phyloP scores from a whole-genome alignment of 345 rosid species.

The Lumnitzera racemosa region DNA sequence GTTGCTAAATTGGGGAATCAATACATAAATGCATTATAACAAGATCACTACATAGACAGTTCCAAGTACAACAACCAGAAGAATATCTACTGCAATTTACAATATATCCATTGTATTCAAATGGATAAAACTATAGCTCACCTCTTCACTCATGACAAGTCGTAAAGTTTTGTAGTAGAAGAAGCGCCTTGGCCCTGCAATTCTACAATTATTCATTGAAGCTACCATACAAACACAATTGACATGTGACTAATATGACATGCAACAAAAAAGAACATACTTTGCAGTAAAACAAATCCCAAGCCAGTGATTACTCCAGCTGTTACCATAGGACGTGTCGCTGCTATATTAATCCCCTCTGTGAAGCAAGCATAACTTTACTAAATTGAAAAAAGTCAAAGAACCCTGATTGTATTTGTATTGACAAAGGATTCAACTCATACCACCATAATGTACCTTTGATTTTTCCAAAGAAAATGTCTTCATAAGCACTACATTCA shows the following conservation, averaged over 20 bases:
- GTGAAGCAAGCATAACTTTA: conserved; percentile 11
- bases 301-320: conserved; percentile 45
- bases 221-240: too few relatives aligned
- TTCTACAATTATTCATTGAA: not conserved
- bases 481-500: conserved; percentile 51
- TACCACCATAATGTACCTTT: conserved; percentile 42
- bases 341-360: conserved; percentile 68
- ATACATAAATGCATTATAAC: too few relatives aligned
- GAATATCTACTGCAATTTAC: too few relatives aligned
- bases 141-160: conserved; percentile 69
- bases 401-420: not conserved
- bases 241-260: too few relatives aligned
- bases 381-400: conserved; percentile 1
- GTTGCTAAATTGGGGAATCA: too few relatives aligned
- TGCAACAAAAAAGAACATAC: conserved; percentile 22
- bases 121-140: conserved; percentile 9
- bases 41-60: too few relatives aligned
- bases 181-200: conserved; percentile 72
- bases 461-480: conserved; percentile 41
- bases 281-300: conserved; percentile 50
- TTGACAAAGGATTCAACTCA: not conserved
- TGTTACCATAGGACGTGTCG: conserved; percentile 50
- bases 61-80: too few relatives aligned
- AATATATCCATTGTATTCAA: too few relatives aligned
- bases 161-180: conserved; percentile 63